Evolutionary conservation across 495 filamentous ascomycete genomes (phyloP).

Genomic region (Talaromyces trachyspermus): DNA sequence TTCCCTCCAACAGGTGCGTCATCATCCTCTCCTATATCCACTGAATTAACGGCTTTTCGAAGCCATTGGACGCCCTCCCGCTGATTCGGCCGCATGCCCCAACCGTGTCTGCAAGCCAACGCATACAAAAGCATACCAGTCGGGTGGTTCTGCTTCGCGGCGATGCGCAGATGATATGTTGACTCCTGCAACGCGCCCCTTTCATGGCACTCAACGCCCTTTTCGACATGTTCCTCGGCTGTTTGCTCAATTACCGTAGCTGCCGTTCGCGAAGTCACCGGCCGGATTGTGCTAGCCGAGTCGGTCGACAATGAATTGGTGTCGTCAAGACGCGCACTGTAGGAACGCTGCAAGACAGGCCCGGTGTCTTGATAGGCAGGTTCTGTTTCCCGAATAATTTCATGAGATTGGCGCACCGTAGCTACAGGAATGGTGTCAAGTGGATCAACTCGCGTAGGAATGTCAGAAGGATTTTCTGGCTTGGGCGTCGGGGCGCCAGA

Average conservation of each 20-base stretch:
- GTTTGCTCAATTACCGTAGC: slow-evolving; percentile 48
- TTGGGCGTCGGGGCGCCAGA: not conserved
- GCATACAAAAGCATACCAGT: slow-evolving; percentile 95
- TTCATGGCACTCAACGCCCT: slow-evolving; percentile 84
- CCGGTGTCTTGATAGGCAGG: not conserved
- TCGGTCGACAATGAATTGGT: slow-evolving; percentile 53
- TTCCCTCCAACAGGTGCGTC: slow-evolving; percentile 48
- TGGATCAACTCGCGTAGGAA: slow-evolving; percentile 8
- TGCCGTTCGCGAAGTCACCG: slow-evolving; percentile 40
- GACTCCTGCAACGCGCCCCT: slow-evolving; percentile 80
- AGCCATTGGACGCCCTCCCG: slow-evolving; percentile 86
- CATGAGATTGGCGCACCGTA: slow-evolving; percentile 6
- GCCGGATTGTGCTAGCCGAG: slow-evolving; percentile 58
- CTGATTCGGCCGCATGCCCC: slow-evolving; percentile 92
- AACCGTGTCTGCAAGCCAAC: slow-evolving; percentile 92
- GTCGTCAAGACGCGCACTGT: slow-evolving; percentile 33
- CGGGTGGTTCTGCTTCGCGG: slow-evolving; percentile 75
- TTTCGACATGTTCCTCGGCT: slow-evolving; percentile 78
- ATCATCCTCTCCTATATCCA: slow-evolving; percentile 78
- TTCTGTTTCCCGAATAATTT: slow-evolving; percentile 2
- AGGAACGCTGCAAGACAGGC: slow-evolving; percentile 6
- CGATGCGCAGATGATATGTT: slow-evolving; percentile 89
- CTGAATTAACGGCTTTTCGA: slow-evolving; percentile 80
- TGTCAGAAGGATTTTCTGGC: not conserved
- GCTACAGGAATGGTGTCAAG: slow-evolving; percentile 1